These are phyloP conservation scores for Endotrypanum monterogeii DNA, from an alignment of 208 protist species.

Conservation along the genomic window DNA sequence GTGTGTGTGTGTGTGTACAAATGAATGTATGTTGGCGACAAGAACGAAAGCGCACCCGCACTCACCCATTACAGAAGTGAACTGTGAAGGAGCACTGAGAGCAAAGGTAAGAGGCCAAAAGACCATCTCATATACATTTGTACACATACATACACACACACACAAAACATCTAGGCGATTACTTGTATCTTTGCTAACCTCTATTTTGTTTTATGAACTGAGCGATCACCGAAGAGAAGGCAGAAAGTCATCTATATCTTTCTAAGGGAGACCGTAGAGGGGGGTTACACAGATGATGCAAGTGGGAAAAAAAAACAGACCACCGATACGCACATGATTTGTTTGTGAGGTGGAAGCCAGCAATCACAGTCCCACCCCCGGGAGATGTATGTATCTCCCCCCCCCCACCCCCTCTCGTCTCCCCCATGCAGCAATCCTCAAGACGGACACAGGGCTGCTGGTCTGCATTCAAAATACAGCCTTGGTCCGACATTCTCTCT, in stretches of 20 bases:
- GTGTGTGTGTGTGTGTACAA: neutral
- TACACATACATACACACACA: constrained; percentile 2
- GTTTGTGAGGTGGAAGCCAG: neutral
- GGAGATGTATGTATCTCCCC: no score
- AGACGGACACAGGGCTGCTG: neutral
- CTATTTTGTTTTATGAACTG: neutral
- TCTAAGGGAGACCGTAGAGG: neutral
- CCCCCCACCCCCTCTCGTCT: neutral
- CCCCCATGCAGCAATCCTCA: neutral
- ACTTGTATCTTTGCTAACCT: no score
- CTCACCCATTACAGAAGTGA: no score
- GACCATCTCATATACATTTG: constrained; percentile 1
- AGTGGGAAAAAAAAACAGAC: neutral
- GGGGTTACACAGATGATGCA: neutral
- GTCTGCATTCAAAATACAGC: neutral
- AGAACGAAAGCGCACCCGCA: neutral
- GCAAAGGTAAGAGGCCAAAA: constrained; percentile 18
- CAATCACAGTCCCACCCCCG: no score
- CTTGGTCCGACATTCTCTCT: neutral
- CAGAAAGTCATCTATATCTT: neutral
- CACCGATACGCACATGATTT: neutral
- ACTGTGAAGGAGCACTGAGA: neutral
- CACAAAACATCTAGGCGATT: neutral
- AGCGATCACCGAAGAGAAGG: neutral
- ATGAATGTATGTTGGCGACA: neutral